A percentile compares a stretch with the other conserved stretches of the same genome.
Evolutionary conservation across 768 basidiomycete species (phyloP).

Genomic region (Pulveroboletus sp.): DNA sequence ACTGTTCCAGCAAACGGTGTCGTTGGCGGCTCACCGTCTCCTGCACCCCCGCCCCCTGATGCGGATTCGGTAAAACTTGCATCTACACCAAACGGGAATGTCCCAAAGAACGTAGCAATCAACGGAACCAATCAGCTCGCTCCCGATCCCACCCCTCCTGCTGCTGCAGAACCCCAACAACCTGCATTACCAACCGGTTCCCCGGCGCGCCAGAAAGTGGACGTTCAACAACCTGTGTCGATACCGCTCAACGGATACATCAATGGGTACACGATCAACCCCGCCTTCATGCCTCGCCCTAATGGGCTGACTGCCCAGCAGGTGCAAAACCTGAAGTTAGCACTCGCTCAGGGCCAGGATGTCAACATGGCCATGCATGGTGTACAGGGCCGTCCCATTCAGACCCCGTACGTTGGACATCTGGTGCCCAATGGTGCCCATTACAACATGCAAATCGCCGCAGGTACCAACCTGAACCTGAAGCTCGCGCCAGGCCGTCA

Average conservation of each 20-base stretch:
- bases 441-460: constrained; percentile 28
- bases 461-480: constrained; percentile 28
- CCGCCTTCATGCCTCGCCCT: constrained; percentile 33
- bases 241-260: constrained; percentile 46
- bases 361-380: constrained; percentile 34
- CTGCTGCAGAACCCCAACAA: constrained; percentile 20
- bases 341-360: constrained; percentile 46
- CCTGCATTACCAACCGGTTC: constrained; percentile 28
- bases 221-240: constrained; percentile 41
- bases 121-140: constrained; percentile 26
- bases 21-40: constrained; percentile 30
- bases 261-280: constrained; percentile 38
- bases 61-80: constrained; percentile 33
- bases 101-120: constrained; percentile 30
- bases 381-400: constrained; percentile 37
- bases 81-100: constrained; percentile 17
- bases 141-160: constrained; percentile 12
- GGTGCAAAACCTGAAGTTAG: constrained; percentile 57
- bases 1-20: constrained; percentile 32
- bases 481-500: constrained; percentile 40
- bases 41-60: constrained; percentile 42
- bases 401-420: constrained; percentile 29
- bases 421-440: constrained; percentile 26
- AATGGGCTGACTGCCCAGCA: constrained; percentile 53
- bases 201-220: constrained; percentile 48